Evolutionary conservation across 139 green algal genomes (phyloP).

Genomic region (Volvox reticuliferus): DNA sequence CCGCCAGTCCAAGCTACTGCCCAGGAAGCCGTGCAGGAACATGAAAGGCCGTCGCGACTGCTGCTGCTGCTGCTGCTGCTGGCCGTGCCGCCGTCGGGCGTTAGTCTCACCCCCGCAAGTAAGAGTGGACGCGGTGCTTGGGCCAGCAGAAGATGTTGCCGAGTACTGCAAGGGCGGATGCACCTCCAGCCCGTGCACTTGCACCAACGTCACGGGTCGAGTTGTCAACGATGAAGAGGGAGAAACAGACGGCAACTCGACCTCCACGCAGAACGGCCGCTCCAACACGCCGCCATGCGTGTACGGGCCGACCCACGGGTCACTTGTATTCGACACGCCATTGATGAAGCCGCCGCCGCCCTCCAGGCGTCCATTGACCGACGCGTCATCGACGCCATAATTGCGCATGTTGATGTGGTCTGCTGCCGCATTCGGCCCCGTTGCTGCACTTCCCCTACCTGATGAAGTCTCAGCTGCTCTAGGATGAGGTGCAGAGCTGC

Average conservation of each 20-base stretch:
- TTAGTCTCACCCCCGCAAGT: background rate
- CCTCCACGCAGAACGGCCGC: background rate
- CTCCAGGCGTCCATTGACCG: too few relatives aligned
- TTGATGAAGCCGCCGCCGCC: too few relatives aligned
- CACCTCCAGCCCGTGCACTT: background rate
- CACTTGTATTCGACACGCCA: background rate
- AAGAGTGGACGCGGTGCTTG: background rate
- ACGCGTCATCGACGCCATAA: too few relatives aligned
- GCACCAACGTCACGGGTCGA: background rate
- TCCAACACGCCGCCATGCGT: background rate
- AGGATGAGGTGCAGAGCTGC: too few relatives aligned
- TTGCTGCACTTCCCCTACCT: too few relatives aligned
- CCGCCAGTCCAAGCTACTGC: slow-evolving; percentile 77
- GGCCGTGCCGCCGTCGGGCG: background rate
- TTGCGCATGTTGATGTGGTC: too few relatives aligned
- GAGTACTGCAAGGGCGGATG: background rate
- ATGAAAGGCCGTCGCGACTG: slow-evolving; percentile 58
- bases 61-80: background rate
- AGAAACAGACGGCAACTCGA: background rate
- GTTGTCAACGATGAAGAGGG: background rate
- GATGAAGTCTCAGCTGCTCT: too few relatives aligned
- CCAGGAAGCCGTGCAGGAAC: slow-evolving; percentile 93
- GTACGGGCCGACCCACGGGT: slow-evolving; percentile 16
- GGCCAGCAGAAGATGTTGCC: too few relatives aligned
- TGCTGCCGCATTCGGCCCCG: too few relatives aligned